These are phyloP conservation scores for Mucor plumbeus DNA, from an alignment of 371 early-diverging fungal genomes.

Conservation along the genomic window DNA sequence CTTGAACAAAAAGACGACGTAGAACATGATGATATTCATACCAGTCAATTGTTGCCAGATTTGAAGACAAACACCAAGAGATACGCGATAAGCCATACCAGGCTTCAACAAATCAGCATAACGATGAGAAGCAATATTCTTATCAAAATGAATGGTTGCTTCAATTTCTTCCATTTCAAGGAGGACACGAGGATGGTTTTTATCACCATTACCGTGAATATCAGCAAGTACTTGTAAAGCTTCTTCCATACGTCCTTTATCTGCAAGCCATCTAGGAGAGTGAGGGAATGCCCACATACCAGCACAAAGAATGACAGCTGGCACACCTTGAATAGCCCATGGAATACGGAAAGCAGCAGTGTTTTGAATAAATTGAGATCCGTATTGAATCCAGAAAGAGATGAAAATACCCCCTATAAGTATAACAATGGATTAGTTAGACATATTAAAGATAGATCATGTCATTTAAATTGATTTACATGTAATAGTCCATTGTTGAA, in stretches of 20 bases:
- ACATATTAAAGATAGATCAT: neutral
- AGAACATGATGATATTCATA: conserved; percentile 68
- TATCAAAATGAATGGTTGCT: conserved; percentile 72
- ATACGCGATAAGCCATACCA: conserved; percentile 65
- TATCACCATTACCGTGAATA: conserved; percentile 48
- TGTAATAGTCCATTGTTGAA: conserved; percentile 84
- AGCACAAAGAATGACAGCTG: conserved; percentile 69
- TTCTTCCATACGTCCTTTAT: conserved; percentile 58
- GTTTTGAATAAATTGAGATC: conserved; percentile 18
- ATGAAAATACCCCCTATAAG: conserved; percentile 12
- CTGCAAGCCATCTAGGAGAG: conserved; percentile 59
- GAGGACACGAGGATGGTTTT: conserved; percentile 42
- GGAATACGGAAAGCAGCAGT: conserved; percentile 79
- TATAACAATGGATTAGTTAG: neutral
- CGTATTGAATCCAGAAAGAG: conserved; percentile 36
- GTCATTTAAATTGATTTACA: conserved; percentile 18
- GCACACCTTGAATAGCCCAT: conserved; percentile 83
- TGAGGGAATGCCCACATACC: conserved; percentile 60
- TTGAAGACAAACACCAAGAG: conserved; percentile 78
- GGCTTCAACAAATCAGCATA: conserved; percentile 28
- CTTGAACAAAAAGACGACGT: conserved; percentile 48
- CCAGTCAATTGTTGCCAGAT: conserved; percentile 79
- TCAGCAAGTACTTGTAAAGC: conserved; percentile 58
- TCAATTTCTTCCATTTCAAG: conserved; percentile 74
- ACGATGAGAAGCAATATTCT: conserved; percentile 56